Evolutionary conservation across 495 filamentous ascomycete species (phyloP), one percentile per base, ranked within the genome.

Genomic region (Annulohypoxylon bovei): DNA sequence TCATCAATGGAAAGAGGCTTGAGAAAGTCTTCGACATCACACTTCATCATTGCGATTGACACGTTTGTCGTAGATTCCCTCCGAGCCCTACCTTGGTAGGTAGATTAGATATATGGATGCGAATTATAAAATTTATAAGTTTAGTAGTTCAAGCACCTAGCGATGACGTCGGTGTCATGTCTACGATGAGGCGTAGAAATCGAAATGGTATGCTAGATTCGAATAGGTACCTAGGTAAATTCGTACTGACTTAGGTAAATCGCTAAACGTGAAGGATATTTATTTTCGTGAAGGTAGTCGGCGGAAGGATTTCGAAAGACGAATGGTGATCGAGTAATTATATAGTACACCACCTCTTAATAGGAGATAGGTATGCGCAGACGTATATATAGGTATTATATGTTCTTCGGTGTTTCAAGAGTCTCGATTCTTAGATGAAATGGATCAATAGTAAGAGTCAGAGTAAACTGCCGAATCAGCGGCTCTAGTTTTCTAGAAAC

Each of bases 1-100:
- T 77, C 65, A 67, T 84, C 79, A 61, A 86, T 75, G 27, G 72
- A 63, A 14, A 87, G 74, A 18, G 85, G 84, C 37, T 53, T 65
- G 49, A 87, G 70, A 68, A 86, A 86, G 5, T 78, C 75, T 37
- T 81, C 77, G 27, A 85, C 63, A 23, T 61, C 47, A 6, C 68
- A 35, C 33, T 65, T 65, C 57, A 74, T 72, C 22, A 66, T 77
- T 57, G 72, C 63, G 35, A 57, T 63, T 53, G 46, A 14, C 47
- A 37, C 54, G 7, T 46, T 28, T n/a, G 44, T 47, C n/a, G 16
- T 54, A 44, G 3, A 35, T n/a, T 64, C 4, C 5, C 14, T 33
- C 0, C 33, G n/a, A n/a, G 18, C 18, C 28, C 28, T 53, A 11
- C 28, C 28, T 33, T 5, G n/a, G 8, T 4, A 32, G 2, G 16